phyloP scores from a whole-genome alignment of 371 early-diverging fungal species.

The Mucor lusitanicus region DNA sequence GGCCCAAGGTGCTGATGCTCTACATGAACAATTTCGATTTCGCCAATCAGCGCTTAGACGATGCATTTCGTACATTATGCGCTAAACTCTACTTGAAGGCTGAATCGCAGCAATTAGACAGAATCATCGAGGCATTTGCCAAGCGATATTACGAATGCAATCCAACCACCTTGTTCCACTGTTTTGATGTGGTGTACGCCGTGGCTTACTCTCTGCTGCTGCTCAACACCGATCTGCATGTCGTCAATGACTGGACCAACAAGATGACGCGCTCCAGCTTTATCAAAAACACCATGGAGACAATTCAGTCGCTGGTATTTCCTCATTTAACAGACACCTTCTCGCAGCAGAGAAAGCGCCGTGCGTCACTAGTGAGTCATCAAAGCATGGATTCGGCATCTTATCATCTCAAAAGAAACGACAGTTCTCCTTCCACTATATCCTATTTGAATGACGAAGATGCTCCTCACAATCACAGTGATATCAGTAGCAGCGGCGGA shows the following conservation, averaged over 20 bases:
- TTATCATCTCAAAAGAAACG: slow-evolving; percentile 4
- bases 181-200: slow-evolving; percentile 71
- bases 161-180: slow-evolving; percentile 18
- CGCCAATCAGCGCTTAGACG: slow-evolving; percentile 62
- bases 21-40: slow-evolving; percentile 84
- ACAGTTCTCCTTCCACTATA: background rate
- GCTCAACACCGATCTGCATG: slow-evolving; percentile 90
- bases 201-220: slow-evolving; percentile 82
- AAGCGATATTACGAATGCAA: slow-evolving; percentile 81
- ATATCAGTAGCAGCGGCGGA: background rate
- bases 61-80: slow-evolving; percentile 74
- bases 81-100: slow-evolving; percentile 72
- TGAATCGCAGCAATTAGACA: slow-evolving; percentile 89
- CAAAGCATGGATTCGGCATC: slow-evolving; percentile 1
- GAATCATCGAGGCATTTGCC: slow-evolving; percentile 79
- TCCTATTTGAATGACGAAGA: background rate
- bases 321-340: slow-evolving; percentile 5
- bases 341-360: slow-evolving; percentile 3
- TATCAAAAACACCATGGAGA: slow-evolving; percentile 55
- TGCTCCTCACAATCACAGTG: background rate
- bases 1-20: slow-evolving; percentile 23
- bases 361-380: slow-evolving; percentile 7
- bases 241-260: slow-evolving; percentile 52
- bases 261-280: slow-evolving; percentile 57
- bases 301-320: slow-evolving; percentile 27